Evolutionary conservation across 2,329 filamentous ascomycete genomes (phyloP).

Genomic region (Chalara sp.): DNA sequence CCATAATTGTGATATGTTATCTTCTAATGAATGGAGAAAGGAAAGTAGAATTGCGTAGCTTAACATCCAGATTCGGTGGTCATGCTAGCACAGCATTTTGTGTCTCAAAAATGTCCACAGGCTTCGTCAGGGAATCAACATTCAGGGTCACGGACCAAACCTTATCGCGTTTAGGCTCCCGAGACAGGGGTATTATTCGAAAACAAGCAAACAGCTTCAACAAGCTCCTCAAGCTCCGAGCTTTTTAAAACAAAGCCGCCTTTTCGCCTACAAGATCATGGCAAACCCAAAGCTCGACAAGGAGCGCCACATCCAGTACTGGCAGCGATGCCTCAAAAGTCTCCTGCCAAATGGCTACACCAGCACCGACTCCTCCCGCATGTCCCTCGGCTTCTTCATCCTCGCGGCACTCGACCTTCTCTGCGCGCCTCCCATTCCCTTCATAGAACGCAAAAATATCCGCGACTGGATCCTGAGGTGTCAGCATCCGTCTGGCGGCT

Average conservation of each 20-base stretch:
- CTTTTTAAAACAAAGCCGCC: background rate
- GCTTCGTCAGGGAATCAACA: background rate
- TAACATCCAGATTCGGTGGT: background rate
- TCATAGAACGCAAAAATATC: slow-evolving; percentile 39
- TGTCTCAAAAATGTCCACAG: background rate
- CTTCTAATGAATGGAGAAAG: background rate
- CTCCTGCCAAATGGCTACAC: slow-evolving; percentile 80
- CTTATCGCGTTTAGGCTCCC: background rate
- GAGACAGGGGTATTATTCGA: background rate
- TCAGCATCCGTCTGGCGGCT: slow-evolving; percentile 81
- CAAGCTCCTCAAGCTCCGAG: background rate
- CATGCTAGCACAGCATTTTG: background rate
- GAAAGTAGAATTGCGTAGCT: background rate
- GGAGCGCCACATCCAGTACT: slow-evolving; percentile 78
- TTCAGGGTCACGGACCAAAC: background rate
- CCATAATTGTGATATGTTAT: slow-evolving; percentile 48
- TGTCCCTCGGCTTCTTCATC: slow-evolving; percentile 85
- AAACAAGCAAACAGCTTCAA: background rate
- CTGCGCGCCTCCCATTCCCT: slow-evolving; percentile 47
- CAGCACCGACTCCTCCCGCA: slow-evolving; percentile 80
- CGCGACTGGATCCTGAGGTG: slow-evolving; percentile 79
- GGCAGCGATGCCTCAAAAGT: slow-evolving; percentile 78
- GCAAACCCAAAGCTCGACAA: slow-evolving; percentile 42
- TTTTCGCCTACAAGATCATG: slow-evolving; percentile 12
- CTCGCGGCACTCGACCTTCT: slow-evolving; percentile 81